phyloP scores from a whole-genome alignment of 2,329 filamentous ascomycete genomes.

The Cordyceps militaris region DNA sequence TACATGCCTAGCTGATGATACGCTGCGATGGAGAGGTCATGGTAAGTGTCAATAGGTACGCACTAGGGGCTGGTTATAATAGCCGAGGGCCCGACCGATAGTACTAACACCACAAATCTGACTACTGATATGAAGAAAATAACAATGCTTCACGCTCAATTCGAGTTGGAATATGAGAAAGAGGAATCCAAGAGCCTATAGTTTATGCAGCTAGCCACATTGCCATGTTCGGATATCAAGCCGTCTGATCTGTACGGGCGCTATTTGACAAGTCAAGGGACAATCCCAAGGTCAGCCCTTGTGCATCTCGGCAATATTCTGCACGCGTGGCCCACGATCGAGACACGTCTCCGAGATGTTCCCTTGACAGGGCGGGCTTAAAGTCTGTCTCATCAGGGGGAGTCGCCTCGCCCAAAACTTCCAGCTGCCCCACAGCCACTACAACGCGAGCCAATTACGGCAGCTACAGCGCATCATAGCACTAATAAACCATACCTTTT shows the following conservation, averaged over 20 bases:
- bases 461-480: not conserved
- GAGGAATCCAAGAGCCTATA: no score
- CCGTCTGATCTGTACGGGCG: no score
- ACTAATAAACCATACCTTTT: no score
- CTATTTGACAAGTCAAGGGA: no score
- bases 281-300: not conserved
- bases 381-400: not conserved
- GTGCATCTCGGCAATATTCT: not conserved
- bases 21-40: not conserved
- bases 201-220: no score
- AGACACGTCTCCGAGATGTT: not conserved
- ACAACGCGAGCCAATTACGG: not conserved
- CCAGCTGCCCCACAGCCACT: not conserved
- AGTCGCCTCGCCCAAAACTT: not conserved
- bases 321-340: not conserved
- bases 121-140: not conserved
- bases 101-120: not conserved
- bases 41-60: not conserved
- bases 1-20: not conserved
- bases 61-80: not conserved
- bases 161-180: no score
- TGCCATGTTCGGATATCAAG: no score
- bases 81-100: not conserved
- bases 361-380: not conserved
- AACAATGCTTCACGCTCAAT: no score